A percentile compares a stretch with the other conserved stretches of the same genome.
phyloP scores from a whole-genome alignment of 441 rosid species.

The Bruguiera hainesii region DNA sequence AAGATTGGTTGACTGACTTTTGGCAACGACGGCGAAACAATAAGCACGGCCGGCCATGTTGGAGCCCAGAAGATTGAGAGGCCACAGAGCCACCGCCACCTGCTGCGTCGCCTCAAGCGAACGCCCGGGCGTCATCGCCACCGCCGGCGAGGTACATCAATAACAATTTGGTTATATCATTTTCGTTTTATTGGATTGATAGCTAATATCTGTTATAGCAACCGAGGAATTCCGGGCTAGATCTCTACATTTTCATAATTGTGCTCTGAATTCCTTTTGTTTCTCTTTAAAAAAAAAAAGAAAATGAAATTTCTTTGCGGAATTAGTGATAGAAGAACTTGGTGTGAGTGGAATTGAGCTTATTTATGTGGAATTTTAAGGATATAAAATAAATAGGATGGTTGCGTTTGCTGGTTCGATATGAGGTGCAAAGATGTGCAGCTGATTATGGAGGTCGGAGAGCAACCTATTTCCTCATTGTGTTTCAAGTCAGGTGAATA shows the following conservation, averaged over 20 bases:
- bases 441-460: conserved; percentile 49
- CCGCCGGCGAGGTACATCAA: conserved; percentile 65
- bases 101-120: conserved; percentile 83
- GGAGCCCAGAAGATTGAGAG: conserved; percentile 73
- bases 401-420: conserved; percentile 91
- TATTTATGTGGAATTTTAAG: background rate
- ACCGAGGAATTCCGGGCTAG: too few relatives aligned
- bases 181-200: background rate
- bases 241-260: too few relatives aligned
- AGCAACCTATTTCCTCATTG: conserved; percentile 67
- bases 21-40: too few relatives aligned
- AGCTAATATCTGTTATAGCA: background rate
- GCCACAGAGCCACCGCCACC: conserved; percentile 70
- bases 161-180: background rate
- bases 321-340: too few relatives aligned
- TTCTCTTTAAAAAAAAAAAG: too few relatives aligned
- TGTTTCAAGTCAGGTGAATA: conserved; percentile 74
- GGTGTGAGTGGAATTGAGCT: background rate
- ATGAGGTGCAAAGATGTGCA: conserved; percentile 87
- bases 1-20: background rate
- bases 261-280: too few relatives aligned
- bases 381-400: conserved; percentile 46
- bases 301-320: too few relatives aligned
- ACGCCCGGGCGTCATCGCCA: conserved; percentile 61
- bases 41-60: conserved; percentile 16